Conservation (phyloP, 148 eudicot species). For the Agrostemma githago region DNA sequence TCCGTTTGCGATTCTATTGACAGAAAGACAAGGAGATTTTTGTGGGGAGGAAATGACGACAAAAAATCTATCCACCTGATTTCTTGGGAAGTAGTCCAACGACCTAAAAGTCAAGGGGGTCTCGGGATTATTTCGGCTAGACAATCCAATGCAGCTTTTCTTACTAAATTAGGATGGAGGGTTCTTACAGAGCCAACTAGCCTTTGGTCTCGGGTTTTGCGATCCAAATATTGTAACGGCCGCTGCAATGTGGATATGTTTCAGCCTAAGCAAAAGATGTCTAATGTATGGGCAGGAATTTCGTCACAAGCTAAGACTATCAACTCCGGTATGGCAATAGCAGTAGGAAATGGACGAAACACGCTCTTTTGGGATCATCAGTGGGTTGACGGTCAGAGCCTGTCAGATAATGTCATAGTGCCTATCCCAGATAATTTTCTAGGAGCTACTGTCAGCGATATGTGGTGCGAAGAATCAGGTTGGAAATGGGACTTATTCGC, state of each 20-base stretch:
- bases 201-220: not conserved
- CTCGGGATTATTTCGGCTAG: not conserved
- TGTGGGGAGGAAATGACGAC: not conserved
- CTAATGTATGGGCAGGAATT: not conserved
- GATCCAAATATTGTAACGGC: no score
- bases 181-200: not conserved
- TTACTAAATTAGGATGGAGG: not conserved
- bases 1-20: not conserved
- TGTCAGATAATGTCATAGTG: no score
- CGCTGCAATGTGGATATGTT: not conserved
- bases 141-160: not conserved
- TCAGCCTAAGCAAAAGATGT: not conserved
- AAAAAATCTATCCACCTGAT: not conserved
- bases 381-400: no score
- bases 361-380: not conserved
- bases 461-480: no score
- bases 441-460: no score
- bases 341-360: not conserved
- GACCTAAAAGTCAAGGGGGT: not conserved
- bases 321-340: not conserved
- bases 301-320: not conserved
- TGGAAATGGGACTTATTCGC: no score
- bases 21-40: not conserved
- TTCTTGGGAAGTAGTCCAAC: not conserved
- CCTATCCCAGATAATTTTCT: no score